Conservation (phyloP, 176 grass and related monocot genomes). For the Carex littledalei region DNA sequence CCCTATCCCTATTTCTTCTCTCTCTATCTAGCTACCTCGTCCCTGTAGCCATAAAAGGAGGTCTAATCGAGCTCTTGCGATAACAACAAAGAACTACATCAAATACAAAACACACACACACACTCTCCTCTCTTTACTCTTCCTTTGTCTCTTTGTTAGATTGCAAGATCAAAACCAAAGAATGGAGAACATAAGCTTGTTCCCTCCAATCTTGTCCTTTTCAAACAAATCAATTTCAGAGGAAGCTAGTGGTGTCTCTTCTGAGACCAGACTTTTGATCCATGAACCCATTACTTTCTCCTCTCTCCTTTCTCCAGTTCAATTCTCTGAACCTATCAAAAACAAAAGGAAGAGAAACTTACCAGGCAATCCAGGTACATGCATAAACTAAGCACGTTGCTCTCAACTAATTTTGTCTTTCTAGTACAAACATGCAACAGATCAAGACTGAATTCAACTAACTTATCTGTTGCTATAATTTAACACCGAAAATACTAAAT, state of each 20-base stretch:
- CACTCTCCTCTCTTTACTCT: constrained; percentile 26
- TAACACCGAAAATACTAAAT: background rate
- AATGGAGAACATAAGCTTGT: constrained; percentile 34
- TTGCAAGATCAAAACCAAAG: constrained; percentile 20
- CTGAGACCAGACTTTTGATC: constrained; percentile 31
- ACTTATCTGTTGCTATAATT: background rate
- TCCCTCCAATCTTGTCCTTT: constrained; percentile 33
- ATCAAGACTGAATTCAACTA: background rate
- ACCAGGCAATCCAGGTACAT: constrained; percentile 82
- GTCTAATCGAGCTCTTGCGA: background rate
- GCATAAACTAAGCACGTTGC: background rate
- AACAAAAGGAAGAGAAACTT: constrained; percentile 82
- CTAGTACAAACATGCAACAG: background rate
- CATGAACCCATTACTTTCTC: constrained; percentile 37
- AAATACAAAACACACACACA: background rate
- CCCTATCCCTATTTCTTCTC: constrained; percentile 4
- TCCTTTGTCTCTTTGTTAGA: constrained; percentile 23
- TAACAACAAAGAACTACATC: constrained; percentile 19
- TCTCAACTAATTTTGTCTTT: background rate
- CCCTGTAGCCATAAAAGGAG: background rate
- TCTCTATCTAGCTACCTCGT: background rate
- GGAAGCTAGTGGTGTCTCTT: constrained; percentile 56
- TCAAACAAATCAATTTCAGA: constrained; percentile 44
- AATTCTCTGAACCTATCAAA: constrained; percentile 8
- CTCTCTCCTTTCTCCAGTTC: constrained; percentile 24